phyloP scores from a whole-genome alignment of 345 rosid species.

The Populus simonii region DNA sequence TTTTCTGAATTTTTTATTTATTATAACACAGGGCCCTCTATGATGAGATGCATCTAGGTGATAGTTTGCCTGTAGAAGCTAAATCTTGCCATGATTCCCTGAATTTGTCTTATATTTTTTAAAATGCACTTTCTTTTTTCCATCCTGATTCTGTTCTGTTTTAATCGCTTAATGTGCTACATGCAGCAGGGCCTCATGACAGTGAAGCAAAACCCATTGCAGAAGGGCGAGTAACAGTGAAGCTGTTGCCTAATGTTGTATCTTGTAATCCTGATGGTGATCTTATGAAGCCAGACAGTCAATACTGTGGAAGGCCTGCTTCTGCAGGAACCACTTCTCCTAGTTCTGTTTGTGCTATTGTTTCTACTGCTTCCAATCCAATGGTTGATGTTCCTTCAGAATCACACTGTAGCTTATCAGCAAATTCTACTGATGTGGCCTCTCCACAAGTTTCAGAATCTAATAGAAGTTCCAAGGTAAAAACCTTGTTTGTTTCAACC shows the following conservation, averaged over 20 bases:
- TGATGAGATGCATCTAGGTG: neutral
- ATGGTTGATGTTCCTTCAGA: constrained; percentile 27
- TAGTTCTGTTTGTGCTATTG: constrained; percentile 32
- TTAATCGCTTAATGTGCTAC: constrained; percentile 14
- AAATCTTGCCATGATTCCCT: neutral
- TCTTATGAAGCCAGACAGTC: constrained; percentile 33
- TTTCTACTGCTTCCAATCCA: constrained; percentile 31
- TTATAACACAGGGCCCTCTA: neutral
- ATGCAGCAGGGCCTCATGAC: constrained; percentile 36
- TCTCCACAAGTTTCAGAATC: constrained; percentile 45
- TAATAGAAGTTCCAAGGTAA: constrained; percentile 58
- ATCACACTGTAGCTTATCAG: constrained; percentile 18
- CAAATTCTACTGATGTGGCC: constrained; percentile 40
- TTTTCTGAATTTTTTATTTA: neutral
- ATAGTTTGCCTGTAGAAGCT: neutral
- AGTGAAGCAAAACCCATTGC: constrained; percentile 39
- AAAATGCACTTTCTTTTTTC: neutral
- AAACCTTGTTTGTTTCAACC: neutral
- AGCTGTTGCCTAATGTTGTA: constrained; percentile 25
- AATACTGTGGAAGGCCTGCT: constrained; percentile 35
- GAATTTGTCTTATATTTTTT: neutral
- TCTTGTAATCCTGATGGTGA: constrained; percentile 31
- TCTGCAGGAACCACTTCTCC: constrained; percentile 27
- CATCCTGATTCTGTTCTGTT: neutral
- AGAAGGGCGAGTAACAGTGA: constrained; percentile 23